Base-by-base conservation (phyloP, 228 moss, liverwort and hornwort genomes). In the Sphagnum magellanicum region DNA sequence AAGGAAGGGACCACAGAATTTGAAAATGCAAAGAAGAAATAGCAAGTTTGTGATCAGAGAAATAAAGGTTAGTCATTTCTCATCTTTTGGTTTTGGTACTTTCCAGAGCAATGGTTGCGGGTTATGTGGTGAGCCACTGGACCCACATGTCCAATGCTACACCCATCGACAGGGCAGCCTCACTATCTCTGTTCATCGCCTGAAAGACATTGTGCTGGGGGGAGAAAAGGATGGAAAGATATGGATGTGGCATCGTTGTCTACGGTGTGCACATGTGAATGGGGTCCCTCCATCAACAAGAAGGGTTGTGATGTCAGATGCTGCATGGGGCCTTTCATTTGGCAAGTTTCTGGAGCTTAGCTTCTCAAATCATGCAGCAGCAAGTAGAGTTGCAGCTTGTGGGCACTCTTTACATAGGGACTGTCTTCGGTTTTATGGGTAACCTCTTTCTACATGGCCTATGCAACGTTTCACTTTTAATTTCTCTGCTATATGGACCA, bases 181-280 rank as follows among this genome's bases (percentile, higher is more conserved):
- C 77, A 96, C 92, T 64, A 96, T 96, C 65, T 89, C 96, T 62
- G 91, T 91, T 17, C 91, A 79, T 78, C 87, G 77, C 49, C 51
- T 78, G 60, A 81, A 76, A 50, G 78, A 75, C 4, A 67, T 71
- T 53, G 70, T 78, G 57, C 71, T 92, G 73, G 78, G 88, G 53
- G 92, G 96, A 53, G 95, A 95, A 71, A 90, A 79, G 71, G 88
- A 84, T 68, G 96, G 88, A 14, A 92, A 81, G 79, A 88, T 96
- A 71, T 96, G 96, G 96, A 96, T 96, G 96, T 96, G 96, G 96
- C 92, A 92, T 83, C 92, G 96, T 68, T 96, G 96, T 74, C 92
- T 92, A 50, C 84, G 80, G 72, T 96, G 96, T 80, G 87, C 88
- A 61, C 80, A 76, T 14, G 74, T 69, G 51, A 75, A 79, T 68